These are phyloP conservation scores for Boletus sensibilis DNA, from an alignment of 768 basidiomycete species.

Conservation along the genomic window DNA sequence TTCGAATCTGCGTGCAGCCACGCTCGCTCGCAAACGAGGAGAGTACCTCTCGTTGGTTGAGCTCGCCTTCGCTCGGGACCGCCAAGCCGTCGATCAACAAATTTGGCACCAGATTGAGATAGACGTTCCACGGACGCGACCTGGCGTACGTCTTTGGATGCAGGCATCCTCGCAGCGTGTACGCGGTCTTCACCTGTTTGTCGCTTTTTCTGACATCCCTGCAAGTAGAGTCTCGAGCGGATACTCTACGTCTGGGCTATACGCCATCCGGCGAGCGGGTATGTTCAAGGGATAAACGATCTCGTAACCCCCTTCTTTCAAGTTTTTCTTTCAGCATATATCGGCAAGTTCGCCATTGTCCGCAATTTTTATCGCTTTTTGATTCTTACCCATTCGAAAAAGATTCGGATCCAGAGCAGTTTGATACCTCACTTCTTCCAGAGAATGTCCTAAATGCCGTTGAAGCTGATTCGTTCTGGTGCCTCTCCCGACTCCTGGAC, in stretches of 20 bases:
- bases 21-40: slow-evolving; percentile 84
- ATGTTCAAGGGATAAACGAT: slow-evolving; percentile 99
- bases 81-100: slow-evolving; percentile 86
- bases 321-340: slow-evolving; percentile 93
- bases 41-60: slow-evolving; percentile 91
- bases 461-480: slow-evolving; percentile 99
- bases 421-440: slow-evolving; percentile 78
- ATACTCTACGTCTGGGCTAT: slow-evolving; percentile 99
- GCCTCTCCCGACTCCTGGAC: slow-evolving; percentile 89
- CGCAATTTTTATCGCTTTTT: not conserved
- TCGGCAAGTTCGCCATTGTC: slow-evolving; percentile 52
- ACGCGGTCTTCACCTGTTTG: slow-evolving; percentile 26
- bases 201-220: slow-evolving; percentile 19
- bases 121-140: slow-evolving; percentile 93
- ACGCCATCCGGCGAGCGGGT: slow-evolving; percentile 96
- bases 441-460: slow-evolving; percentile 72
- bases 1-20: slow-evolving; percentile 65
- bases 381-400: slow-evolving; percentile 10
- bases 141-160: slow-evolving; percentile 91
- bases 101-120: slow-evolving; percentile 99
- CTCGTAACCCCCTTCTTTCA: slow-evolving; percentile 97
- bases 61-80: slow-evolving; percentile 84
- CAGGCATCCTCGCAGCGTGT: slow-evolving; percentile 86
- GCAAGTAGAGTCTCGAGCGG: slow-evolving; percentile 78
- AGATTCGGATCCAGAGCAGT: slow-evolving; percentile 91